Conservation (phyloP, 345 rosid species). For the Fremontodendron californicum region DNA sequence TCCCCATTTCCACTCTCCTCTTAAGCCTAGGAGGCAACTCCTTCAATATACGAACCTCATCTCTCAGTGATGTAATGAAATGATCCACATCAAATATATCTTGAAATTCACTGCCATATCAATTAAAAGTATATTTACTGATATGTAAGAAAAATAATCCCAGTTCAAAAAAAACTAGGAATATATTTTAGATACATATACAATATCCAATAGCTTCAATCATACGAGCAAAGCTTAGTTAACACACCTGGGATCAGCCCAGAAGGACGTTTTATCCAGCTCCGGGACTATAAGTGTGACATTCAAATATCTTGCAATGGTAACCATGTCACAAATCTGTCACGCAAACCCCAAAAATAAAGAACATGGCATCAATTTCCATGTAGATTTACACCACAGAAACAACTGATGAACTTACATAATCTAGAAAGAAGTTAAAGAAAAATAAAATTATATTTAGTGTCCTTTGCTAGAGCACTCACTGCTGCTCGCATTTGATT, state of each 20-base stretch:
- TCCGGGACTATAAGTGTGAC: slow-evolving; percentile 90
- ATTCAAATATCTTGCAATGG: slow-evolving; percentile 74
- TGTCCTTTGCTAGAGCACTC: slow-evolving; percentile 22
- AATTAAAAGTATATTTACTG: background rate
- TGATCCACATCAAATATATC: slow-evolving; percentile 86
- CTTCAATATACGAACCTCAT: slow-evolving; percentile 79
- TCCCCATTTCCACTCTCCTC: slow-evolving; percentile 56
- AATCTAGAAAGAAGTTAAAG: background rate
- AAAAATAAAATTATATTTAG: background rate
- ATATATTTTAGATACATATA: background rate
- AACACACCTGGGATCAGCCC: slow-evolving; percentile 86
- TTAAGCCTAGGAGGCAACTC: slow-evolving; percentile 80
- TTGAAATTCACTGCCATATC: slow-evolving; percentile 62
- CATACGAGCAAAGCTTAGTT: background rate
- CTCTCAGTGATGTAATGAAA: slow-evolving; percentile 72
- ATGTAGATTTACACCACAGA: background rate
- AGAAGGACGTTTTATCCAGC: slow-evolving; percentile 79
- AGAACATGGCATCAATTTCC: background rate
- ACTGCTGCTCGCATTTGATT: slow-evolving; percentile 96
- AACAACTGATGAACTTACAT: slow-evolving; percentile 3
- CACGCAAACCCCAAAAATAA: slow-evolving; percentile 4
- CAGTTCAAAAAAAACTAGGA: background rate
- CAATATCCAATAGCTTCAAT: slow-evolving; percentile 1
- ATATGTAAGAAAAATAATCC: background rate
- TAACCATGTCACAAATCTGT: slow-evolving; percentile 90